A percentile compares a stretch with the other conserved stretches of the same genome.
These are phyloP conservation scores for Babesia bovis DNA, from an alignment of 169 alveolate species.

Conservation along the genomic window DNA sequence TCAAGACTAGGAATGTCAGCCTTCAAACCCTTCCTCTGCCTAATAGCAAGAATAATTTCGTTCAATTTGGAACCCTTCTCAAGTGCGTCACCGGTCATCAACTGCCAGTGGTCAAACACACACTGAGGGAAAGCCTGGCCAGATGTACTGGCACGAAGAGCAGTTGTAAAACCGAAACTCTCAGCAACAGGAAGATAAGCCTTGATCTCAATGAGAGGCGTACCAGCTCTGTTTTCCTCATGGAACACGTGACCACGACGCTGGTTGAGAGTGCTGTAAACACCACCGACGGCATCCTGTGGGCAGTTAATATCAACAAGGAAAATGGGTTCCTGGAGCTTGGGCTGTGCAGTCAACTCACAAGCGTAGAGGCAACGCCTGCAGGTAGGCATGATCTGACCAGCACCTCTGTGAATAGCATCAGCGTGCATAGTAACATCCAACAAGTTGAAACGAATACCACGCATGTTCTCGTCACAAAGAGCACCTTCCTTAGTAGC, in stretches of 20 bases:
- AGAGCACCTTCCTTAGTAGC: slow-evolving; percentile 98
- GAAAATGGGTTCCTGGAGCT: slow-evolving; percentile 98
- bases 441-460: slow-evolving; percentile 94
- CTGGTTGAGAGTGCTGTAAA: slow-evolving; percentile 93
- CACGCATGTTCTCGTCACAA: slow-evolving; percentile 99
- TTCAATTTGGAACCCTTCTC: slow-evolving; percentile 95
- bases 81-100: slow-evolving; percentile 93
- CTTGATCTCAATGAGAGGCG: slow-evolving; percentile 95
- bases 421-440: slow-evolving; percentile 99
- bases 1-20: slow-evolving; percentile 95
- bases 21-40: slow-evolving; percentile 97
- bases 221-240: slow-evolving; percentile 97
- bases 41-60: slow-evolving; percentile 90
- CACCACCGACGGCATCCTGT: slow-evolving; percentile 96
- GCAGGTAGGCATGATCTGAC: slow-evolving; percentile 97
- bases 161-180: slow-evolving; percentile 99
- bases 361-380: slow-evolving; percentile 96
- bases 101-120: slow-evolving; percentile 99
- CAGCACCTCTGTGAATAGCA: slow-evolving; percentile 99
- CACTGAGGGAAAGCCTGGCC: slow-evolving; percentile 99
- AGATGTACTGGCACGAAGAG: slow-evolving; percentile 96
- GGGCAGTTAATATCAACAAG: slow-evolving; percentile 97
- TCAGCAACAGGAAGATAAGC: slow-evolving; percentile 99
- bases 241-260: slow-evolving; percentile 98
- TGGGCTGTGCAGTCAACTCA: slow-evolving; percentile 95